Conservation (phyloP, 768 basidiomycete species). For the Suillus decipiens region DNA sequence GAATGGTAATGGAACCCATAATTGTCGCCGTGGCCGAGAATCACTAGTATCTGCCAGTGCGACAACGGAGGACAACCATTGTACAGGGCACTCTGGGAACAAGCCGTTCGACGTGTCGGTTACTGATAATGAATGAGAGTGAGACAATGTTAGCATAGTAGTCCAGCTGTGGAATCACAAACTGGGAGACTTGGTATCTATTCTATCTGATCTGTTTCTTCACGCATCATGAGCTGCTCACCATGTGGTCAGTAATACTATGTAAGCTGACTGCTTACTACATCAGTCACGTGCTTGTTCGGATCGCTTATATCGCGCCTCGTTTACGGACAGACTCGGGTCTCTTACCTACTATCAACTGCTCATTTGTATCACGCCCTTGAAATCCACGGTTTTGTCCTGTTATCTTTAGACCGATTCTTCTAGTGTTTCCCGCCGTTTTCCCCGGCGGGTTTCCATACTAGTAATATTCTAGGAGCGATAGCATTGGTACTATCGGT, state of each 20-base stretch:
- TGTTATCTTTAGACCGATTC: too few species aligned
- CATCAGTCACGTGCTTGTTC: too few species aligned
- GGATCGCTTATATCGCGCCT: too few species aligned
- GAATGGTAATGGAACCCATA: constrained; percentile 16
- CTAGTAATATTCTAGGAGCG: neutral
- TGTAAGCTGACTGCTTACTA: too few species aligned
- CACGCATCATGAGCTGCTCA: constrained; percentile 9
- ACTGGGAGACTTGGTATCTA: neutral
- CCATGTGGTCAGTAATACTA: neutral
- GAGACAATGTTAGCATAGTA: neutral
- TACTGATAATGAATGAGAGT: neutral
- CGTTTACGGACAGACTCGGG: too few species aligned
- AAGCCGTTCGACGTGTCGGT: neutral
- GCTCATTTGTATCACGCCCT: too few species aligned
- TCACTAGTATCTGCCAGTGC: constrained; percentile 13
- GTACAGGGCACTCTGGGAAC: constrained; percentile 18
- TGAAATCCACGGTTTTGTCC: too few species aligned
- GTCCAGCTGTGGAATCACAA: neutral
- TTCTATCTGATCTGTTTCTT: constrained; percentile 22
- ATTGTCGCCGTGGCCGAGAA: constrained; percentile 28
- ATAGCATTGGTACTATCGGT: too few species aligned
- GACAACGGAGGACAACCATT: constrained; percentile 11
- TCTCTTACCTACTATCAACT: too few species aligned
- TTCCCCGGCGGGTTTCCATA: too few species aligned
- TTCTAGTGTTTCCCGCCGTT: too few species aligned